Percentiles rank a stretch among this genome's conserved stretches.
Evolutionary conservation across 441 rosid species (phyloP).

Genomic region (Populus trichocarpa): DNA sequence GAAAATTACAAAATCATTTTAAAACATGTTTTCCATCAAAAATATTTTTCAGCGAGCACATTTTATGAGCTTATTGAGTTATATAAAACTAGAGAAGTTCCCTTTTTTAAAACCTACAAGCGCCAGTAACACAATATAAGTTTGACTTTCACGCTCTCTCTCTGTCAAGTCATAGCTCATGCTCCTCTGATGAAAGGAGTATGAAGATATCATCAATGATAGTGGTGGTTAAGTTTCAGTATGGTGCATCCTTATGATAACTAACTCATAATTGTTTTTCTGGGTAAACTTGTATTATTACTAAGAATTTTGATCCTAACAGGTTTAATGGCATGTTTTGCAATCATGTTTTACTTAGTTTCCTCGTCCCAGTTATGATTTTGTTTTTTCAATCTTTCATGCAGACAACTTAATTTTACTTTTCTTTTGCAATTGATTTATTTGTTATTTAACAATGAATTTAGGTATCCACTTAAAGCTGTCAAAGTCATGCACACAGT

Average conservation of each 20-base stretch:
- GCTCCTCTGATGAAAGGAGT: not conserved
- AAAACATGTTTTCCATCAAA: not conserved
- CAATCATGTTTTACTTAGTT: not conserved
- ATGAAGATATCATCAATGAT: not conserved
- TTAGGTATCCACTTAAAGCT: slow-evolving; percentile 84
- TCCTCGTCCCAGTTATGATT: not conserved
- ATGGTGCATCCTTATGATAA: not conserved
- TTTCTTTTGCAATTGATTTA: slow-evolving; percentile 14
- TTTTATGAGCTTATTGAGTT: not conserved
- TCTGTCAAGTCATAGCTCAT: not conserved
- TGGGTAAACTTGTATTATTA: not conserved
- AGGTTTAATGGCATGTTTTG: not conserved
- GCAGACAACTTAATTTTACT: slow-evolving; percentile 37
- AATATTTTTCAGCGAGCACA: not conserved
- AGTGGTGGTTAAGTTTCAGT: not conserved
- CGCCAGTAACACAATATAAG: not conserved
- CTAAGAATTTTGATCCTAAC: not conserved
- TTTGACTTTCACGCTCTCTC: not conserved
- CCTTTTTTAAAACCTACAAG: not conserved
- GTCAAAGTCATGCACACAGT: slow-evolving; percentile 95
- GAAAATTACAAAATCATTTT: not conserved
- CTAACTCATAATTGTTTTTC: not conserved
- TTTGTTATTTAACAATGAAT: slow-evolving; percentile 27
- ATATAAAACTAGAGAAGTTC: not conserved
- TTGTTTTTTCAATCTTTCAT: not conserved